A percentile compares a stretch with the other conserved stretches of the same genome.
Conservation (phyloP, 2,329 filamentous ascomycete species). For the Cryoendolithus antarcticus region DNA sequence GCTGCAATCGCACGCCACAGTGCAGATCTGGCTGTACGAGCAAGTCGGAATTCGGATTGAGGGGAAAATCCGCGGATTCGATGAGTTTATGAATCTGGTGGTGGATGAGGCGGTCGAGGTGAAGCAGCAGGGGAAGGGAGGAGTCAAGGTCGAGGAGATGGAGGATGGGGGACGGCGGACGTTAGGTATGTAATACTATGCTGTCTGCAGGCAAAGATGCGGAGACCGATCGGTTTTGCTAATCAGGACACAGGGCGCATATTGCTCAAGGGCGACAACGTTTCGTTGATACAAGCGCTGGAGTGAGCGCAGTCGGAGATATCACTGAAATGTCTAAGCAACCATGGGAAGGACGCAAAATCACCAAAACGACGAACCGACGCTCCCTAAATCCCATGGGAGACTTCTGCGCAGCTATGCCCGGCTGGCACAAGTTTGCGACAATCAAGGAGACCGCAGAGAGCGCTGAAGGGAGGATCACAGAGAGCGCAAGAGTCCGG, state of each 20-base stretch:
- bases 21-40: constrained; percentile 95
- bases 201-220: neutral
- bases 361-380: neutral
- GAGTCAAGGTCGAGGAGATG: constrained; percentile 62
- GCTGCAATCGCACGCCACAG: constrained; percentile 67
- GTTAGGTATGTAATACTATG: constrained; percentile 48
- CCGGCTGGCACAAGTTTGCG: too few relatives aligned
- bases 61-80: constrained; percentile 92
- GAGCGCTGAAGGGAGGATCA: too few relatives aligned
- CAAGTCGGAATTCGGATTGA: constrained; percentile 89
- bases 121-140: constrained; percentile 67
- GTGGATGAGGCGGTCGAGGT: constrained; percentile 93
- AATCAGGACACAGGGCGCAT: constrained; percentile 53
- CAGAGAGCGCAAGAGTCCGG: constrained; percentile 1
- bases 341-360: neutral
- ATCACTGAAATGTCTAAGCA: too few relatives aligned
- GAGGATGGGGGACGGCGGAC: constrained; percentile 59
- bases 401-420: too few relatives aligned
- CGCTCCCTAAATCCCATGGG: too few relatives aligned
- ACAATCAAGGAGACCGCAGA: too few relatives aligned
- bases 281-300: constrained; percentile 56
- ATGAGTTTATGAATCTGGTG: constrained; percentile 99
- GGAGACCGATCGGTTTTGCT: neutral
- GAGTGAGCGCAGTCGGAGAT: constrained; percentile 5
- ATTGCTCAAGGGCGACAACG: constrained; percentile 77